Base-by-base conservation (phyloP, 441 rosid genomes). In the Macaranga tanarius region DNA sequence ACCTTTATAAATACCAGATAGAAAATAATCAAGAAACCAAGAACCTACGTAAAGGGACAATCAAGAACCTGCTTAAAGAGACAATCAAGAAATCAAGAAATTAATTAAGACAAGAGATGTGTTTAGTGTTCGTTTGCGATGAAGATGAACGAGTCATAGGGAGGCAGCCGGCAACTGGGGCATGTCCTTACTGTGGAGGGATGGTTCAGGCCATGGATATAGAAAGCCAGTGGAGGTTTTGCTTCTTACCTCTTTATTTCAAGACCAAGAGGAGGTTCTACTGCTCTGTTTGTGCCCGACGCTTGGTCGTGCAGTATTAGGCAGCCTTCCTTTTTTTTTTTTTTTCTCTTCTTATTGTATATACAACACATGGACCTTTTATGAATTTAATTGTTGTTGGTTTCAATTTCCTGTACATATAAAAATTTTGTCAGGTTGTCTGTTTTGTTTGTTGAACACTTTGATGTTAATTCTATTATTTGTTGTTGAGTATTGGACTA, bases 111-210 rank as follows among this genome's bases (percentile, higher is more conserved):
- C 22, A 54, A n/a, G 81, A 55, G 72, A 89, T 89, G 97, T 83
- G 90, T 81, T 64, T 87, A 64, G 83, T 77, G 69, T 71, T 80
- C 59, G 78, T 86, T 25, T 86, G 87, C 61, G 81, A 82, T 2
- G 87, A 81, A 69, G 88, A 89, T 58, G 89, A 88, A 73, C 81
- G 69, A 34, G 98, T 90, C 76, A 75, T 92, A 20, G 89, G 84
- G 10, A 79, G 95, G 54, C 92, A 85, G 61, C 67, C 83, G 54
- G 98, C 98, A 22, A 86, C 92, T 0, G 96, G 98, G 0, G 77
- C 83, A 10, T 92, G 98, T 71, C 95, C 98, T 0, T 83, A 83
- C 78, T 94, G 98, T 57, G 89, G 92, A 0, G 97, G 98, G 12
- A 84, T 76, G 84, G 88, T 94, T 52, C 78, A 84, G 65, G 91